phyloP scores from a whole-genome alignment of 176 grass and related monocot genomes.

The Aegilops sharonensis region DNA sequence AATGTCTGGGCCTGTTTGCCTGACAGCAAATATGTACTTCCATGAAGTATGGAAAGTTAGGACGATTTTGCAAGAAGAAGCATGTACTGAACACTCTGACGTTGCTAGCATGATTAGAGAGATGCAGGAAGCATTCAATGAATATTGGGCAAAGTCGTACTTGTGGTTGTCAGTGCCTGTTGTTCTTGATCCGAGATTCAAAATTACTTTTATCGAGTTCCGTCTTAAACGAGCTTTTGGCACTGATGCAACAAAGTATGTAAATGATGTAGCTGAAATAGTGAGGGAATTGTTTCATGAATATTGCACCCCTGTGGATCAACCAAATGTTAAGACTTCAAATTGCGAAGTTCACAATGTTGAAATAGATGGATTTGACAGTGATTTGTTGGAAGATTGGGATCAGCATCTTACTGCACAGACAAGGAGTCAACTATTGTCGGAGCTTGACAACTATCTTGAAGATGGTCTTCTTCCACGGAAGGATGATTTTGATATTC shows the following conservation, averaged over 20 bases:
- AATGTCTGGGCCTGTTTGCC: conserved; percentile 31
- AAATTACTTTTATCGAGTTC: conserved; percentile 48
- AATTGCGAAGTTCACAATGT: conserved; percentile 22
- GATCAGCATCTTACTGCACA: conserved; percentile 46
- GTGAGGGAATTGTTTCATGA: conserved; percentile 38
- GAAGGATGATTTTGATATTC: conserved; percentile 53
- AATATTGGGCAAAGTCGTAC: conserved; percentile 43
- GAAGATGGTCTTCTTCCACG: conserved; percentile 53
- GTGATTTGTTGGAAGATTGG: conserved; percentile 51
- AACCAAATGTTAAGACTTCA: conserved; percentile 6
- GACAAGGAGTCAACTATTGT: conserved; percentile 33
- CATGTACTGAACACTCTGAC: conserved; percentile 25
- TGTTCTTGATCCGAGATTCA: conserved; percentile 58
- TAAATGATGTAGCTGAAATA: conserved; percentile 31
- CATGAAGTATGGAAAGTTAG: conserved; percentile 57
- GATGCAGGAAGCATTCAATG: conserved; percentile 46
- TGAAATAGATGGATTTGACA: conserved; percentile 35
- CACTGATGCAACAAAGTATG: conserved; percentile 24
- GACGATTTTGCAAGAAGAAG: conserved; percentile 46
- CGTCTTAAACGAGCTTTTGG: conserved; percentile 45
- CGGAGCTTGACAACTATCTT: conserved; percentile 45
- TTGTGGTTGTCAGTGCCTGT: conserved; percentile 45
- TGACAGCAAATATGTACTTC: conserved; percentile 44
- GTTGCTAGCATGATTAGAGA: conserved; percentile 49
- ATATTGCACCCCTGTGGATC: conserved; percentile 31